Evolutionary conservation across 2,329 filamentous ascomycete genomes (phyloP), one percentile per base, ranked within the genome.

Genomic region (Eutypa lata): DNA sequence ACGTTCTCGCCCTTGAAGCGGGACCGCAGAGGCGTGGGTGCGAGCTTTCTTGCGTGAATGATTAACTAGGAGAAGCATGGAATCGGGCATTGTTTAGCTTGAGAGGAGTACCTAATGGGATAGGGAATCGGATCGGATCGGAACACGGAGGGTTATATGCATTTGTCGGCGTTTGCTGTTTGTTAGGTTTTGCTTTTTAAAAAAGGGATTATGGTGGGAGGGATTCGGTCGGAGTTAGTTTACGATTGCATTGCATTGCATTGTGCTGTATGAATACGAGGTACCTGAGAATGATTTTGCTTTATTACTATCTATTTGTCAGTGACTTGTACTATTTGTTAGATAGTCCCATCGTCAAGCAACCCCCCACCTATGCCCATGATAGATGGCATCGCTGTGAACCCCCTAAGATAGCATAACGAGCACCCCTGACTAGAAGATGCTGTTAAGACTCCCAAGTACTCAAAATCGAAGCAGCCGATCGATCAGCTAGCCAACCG

Each of bases 1-100:
- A 64, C 76, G 3, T 91, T 91, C 66, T 91, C 88, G 18, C 88
- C 88, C 7, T 71, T 91, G 54, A 91, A 91, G 73, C 81, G 81
- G 65, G 84, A 90, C 48, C 79, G 81, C 53, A 82, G 84, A 55
- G 83, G 83, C 31, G 77, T 82, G 3, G 76, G 77, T 55, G 83
- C 83, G 50, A 87, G 83, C 62, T 87, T 87, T 60, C 66, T 84
- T 53, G 77, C 72, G 50, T 81, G 61, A 68, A 52, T 51, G 44
- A 48, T n/a, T n/a, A 19, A 56, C 49, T 31, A 54, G 50, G 19
- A 56, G 51, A 48, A 42, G 26, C 50, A 48, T 38, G 44, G 49
- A 42, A 51, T 28, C 49, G 37, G 28, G 26, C 47, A 53, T 31
- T 31, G 26, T 31, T 31, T 31, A 10, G 10, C 10, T 31, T 10